These are phyloP conservation scores for Ogataea henricii DNA, from an alignment of 805 yeast species.

Conservation along the genomic window DNA sequence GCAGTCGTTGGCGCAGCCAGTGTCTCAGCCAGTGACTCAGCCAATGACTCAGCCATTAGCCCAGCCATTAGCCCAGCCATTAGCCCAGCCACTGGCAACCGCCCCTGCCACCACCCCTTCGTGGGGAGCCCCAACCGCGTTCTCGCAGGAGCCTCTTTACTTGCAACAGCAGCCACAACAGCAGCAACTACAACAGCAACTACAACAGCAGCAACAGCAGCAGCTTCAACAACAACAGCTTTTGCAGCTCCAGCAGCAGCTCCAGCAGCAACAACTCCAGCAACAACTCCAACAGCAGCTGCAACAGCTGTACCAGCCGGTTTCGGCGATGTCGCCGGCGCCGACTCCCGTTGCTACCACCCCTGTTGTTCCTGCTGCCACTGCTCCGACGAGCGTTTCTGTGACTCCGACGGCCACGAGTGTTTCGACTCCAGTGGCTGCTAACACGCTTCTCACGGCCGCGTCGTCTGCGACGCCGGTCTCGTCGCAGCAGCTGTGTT, in stretches of 20 bases:
- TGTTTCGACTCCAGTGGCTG: slow-evolving; percentile 2
- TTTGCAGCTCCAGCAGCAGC: slow-evolving; percentile 3
- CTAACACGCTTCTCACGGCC: slow-evolving; percentile 1
- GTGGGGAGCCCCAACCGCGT: background rate
- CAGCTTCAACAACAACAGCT: slow-evolving; percentile 9
- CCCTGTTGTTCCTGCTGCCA: background rate
- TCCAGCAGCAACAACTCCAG: slow-evolving; percentile 1
- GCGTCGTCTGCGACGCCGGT: background rate
- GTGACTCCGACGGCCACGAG: slow-evolving; percentile 1
- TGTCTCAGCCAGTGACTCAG: background rate
- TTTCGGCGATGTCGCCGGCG: slow-evolving; percentile 16
- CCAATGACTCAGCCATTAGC: too few species aligned
- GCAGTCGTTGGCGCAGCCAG: too few species aligned
- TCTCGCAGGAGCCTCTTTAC: background rate
- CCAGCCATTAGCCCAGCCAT: too few species aligned
- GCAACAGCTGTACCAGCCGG: slow-evolving; percentile 4
- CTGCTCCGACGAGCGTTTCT: background rate
- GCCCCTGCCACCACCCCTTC: background rate
- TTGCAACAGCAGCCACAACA: slow-evolving; percentile 4
- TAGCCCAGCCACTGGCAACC: background rate
- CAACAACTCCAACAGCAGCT: slow-evolving; percentile 7
- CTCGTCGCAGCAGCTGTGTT: slow-evolving; percentile 8
- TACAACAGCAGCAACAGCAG: slow-evolving; percentile 10
- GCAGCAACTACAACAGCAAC: slow-evolving; percentile 7
- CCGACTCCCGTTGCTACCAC: background rate